Percentiles rank a stretch among this genome's conserved stretches.
phyloP scores from a whole-genome alignment of 768 basidiomycete species.

The Kwoniella europaea region DNA sequence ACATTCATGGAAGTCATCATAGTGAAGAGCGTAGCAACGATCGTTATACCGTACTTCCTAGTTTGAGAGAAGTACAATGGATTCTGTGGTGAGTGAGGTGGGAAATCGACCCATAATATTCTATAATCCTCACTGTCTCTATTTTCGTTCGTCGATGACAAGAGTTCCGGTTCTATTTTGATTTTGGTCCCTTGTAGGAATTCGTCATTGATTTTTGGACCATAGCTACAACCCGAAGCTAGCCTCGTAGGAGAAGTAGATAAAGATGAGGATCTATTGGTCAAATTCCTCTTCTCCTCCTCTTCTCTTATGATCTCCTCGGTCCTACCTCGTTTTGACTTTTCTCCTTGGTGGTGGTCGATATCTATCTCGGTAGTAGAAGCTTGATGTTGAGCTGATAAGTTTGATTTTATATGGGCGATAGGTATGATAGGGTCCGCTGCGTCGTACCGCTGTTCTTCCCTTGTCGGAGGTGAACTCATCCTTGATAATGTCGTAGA shows the following conservation, averaged over 20 bases:
- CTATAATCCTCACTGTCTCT: constrained; percentile 10
- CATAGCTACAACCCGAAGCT: constrained; percentile 17
- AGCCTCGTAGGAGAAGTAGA: not conserved
- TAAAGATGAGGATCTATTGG: not conserved
- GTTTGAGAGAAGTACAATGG: constrained; percentile 43
- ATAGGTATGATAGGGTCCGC: constrained; percentile 24
- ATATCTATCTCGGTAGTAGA: not conserved
- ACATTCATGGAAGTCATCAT: constrained; percentile 36
- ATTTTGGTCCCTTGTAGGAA: not conserved
- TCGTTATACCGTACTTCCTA: constrained; percentile 43
- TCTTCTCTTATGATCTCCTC: not conserved
- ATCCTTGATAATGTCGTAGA: not conserved
- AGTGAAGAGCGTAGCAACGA: constrained; percentile 49
- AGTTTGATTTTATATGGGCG: constrained; percentile 12
- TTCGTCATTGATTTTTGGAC: not conserved
- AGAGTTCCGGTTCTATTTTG: not conserved
- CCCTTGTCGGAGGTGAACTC: constrained; percentile 1
- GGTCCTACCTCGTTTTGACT: not conserved
- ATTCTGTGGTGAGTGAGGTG: constrained; percentile 40
- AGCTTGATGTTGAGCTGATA: constrained; percentile 2
- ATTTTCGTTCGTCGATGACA: not conserved
- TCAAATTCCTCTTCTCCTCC: constrained; percentile 3
- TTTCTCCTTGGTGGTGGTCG: not conserved
- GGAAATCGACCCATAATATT: constrained; percentile 54
- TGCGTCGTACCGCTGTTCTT: constrained; percentile 1